phyloP scores from a whole-genome alignment of 2,329 filamentous ascomycete genomes.

The Chrysoporthe puriensis region DNA sequence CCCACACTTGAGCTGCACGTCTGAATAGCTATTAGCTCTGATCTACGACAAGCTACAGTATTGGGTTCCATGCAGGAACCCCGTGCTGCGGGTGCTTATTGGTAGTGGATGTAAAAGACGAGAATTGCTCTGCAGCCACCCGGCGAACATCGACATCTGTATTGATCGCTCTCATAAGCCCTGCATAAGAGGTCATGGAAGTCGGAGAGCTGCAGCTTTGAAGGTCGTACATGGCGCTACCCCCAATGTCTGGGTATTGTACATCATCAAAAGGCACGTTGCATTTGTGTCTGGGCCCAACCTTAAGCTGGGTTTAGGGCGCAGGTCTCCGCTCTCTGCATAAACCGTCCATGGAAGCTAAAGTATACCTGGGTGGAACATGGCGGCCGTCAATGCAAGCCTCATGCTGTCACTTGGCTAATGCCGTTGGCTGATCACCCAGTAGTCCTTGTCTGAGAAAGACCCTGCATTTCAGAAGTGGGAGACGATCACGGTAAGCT shows the following conservation, averaged over 20 bases:
- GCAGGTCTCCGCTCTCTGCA: neutral
- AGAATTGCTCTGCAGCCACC: neutral
- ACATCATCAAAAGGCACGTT: slow-evolving; percentile 21
- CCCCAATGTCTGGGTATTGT: slow-evolving; percentile 20
- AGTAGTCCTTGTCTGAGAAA: neutral
- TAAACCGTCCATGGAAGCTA: neutral
- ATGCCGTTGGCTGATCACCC: slow-evolving; percentile 32
- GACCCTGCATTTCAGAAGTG: neutral
- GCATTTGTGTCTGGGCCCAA: slow-evolving; percentile 8
- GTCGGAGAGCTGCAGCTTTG: too few relatives aligned
- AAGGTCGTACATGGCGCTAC: slow-evolving; percentile 7
- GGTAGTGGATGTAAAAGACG: neutral
- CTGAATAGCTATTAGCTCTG: neutral
- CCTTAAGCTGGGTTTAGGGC: neutral
- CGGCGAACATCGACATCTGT: neutral
- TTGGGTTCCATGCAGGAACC: neutral
- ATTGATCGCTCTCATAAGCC: neutral
- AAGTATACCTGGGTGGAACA: neutral
- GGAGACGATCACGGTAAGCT: neutral
- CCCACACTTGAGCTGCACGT: neutral
- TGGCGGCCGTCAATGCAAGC: slow-evolving; percentile 22
- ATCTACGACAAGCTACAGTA: neutral
- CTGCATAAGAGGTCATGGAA: too few relatives aligned
- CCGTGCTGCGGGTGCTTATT: neutral
- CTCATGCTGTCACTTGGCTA: slow-evolving; percentile 39